These are phyloP conservation scores for Tulasnella sp. DNA, from an alignment of 768 basidiomycete genomes.

Conservation along the genomic window DNA sequence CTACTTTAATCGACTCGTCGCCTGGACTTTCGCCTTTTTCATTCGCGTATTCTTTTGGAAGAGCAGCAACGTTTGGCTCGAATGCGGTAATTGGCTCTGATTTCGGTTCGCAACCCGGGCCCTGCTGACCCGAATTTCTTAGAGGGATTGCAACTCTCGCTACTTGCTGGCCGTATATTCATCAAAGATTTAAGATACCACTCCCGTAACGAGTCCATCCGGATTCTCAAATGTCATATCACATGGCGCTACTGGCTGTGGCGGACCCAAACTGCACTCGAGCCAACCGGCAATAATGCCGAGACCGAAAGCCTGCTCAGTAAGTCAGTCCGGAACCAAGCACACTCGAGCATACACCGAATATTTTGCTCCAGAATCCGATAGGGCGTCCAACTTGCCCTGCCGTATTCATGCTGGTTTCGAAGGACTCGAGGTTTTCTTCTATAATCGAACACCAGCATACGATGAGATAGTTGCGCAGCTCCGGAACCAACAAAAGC, in stretches of 20 bases:
- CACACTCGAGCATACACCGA: neutral
- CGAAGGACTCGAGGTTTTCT: constrained; percentile 85
- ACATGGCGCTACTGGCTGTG: constrained; percentile 96
- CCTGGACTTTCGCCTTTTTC: constrained; percentile 52
- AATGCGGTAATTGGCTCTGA: constrained; percentile 50
- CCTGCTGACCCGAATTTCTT: neutral
- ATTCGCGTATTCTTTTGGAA: constrained; percentile 76
- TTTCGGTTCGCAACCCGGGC: constrained; percentile 12
- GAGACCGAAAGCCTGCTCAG: constrained; percentile 43
- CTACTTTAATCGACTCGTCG: constrained; percentile 85
- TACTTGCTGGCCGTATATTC: constrained; percentile 77
- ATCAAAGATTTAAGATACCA: constrained; percentile 84
- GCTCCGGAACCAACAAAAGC: constrained; percentile 46
- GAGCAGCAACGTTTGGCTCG: constrained; percentile 66
- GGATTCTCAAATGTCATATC: constrained; percentile 73
- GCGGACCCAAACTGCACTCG: constrained; percentile 60
- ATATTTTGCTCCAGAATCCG: constrained; percentile 7
- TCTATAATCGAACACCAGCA: constrained; percentile 84
- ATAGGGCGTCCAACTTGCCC: constrained; percentile 36
- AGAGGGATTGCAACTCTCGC: constrained; percentile 90
- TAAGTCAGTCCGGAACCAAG: constrained; percentile 26
- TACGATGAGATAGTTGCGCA: constrained; percentile 81
- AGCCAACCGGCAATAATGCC: neutral
- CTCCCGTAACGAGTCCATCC: constrained; percentile 85
- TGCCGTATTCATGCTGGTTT: constrained; percentile 76